Conservation (phyloP, 176 grass and related monocot species). For the Eragrostis nindensis region DNA sequence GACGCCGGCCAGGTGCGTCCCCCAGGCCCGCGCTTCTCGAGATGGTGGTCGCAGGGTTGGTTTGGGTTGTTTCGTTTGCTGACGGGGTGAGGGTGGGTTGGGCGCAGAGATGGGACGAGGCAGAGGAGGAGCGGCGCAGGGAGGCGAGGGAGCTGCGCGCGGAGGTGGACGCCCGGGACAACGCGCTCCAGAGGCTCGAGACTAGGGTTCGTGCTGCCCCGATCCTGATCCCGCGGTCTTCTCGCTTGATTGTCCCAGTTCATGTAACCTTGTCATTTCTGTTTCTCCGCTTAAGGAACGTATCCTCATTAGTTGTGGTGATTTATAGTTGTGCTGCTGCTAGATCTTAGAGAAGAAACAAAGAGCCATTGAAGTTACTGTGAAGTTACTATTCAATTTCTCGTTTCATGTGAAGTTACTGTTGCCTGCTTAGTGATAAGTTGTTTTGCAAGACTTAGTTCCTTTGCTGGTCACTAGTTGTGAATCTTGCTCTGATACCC, state of each 20-base stretch:
- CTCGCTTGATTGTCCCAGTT: neutral
- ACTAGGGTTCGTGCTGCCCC: constrained; percentile 43
- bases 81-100: neutral
- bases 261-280: neutral
- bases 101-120: constrained; percentile 51
- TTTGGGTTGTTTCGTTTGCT: neutral
- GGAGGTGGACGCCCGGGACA: constrained; percentile 41
- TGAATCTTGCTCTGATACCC: neutral
- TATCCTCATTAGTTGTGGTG: neutral
- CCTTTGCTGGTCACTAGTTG: neutral
- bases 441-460: neutral
- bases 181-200: constrained; percentile 37
- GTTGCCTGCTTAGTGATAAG: neutral
- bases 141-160: constrained; percentile 39
- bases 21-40: neutral
- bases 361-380: neutral
- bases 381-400: neutral
- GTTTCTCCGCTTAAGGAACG: neutral
- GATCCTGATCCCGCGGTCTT: neutral
- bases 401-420: neutral
- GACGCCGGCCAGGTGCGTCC: constrained; percentile 38
- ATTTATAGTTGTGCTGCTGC: neutral
- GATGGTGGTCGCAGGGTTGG: neutral
- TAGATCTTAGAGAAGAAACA: too few relatives aligned
- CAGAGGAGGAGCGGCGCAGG: constrained; percentile 44